Evolutionary conservation across 805 yeast genomes (phyloP), one percentile per base, ranked within the genome.

Genomic region (Yarrowia sp.): DNA sequence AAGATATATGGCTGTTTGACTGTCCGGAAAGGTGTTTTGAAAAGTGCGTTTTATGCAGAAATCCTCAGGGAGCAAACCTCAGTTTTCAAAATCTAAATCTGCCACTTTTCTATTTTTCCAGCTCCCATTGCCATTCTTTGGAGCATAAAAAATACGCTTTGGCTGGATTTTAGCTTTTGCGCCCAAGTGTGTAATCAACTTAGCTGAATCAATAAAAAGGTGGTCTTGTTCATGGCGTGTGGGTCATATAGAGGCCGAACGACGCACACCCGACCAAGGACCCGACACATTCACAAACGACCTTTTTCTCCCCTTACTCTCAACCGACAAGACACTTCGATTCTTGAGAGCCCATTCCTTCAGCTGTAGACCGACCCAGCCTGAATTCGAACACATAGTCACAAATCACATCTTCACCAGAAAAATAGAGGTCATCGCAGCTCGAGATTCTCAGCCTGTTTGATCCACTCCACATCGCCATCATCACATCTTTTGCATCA

Each of bases 61-160:
- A n/a, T 6, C 4, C 40, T 19, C 2, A 10, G 21, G 21, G 40
- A 36, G 2, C 12, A 17, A 4, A 2, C 2, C 1, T 2, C 4
- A 7, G 8, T 32, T 30, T 17, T 17, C 46, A 14, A 10, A n/a
- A 26, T 9, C 9, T 5, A 11, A n/a, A 9, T 28, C 11, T 5
- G 4, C 3, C 28, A 6, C 30, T 12, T 19, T 3, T 21, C 5
- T 17, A 8, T 3, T 6, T 17, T 3, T 12, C 14, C 22, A 1
- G 4, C 24, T 33, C 35, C 17, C 38, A 12, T 8, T 14, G 12
- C 33, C 43, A 26, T 12, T 19, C 33, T 17, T 26, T 33, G 21
- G 61, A 54, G 61, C 40, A 41, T 38, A 54, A 54, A 54, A 54
- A 54, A 54, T 36, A 54, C 61, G 61, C 61, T 54, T 54, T 26